Evolutionary conservation across 2,329 filamentous ascomycete species (phyloP), one percentile per base, ranked within the genome.

Genomic region (Penicillium thymicola): DNA sequence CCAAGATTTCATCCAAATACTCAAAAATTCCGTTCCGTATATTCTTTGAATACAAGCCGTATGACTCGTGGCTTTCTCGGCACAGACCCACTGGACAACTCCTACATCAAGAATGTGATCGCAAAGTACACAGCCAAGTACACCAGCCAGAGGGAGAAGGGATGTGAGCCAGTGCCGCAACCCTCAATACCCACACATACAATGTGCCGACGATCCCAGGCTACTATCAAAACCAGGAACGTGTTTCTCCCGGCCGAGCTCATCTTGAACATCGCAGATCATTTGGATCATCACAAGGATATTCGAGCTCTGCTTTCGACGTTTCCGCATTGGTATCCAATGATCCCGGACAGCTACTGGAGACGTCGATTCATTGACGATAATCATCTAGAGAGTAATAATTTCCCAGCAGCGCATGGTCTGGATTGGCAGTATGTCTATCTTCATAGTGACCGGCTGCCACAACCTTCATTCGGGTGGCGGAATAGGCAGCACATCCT

Each of bases 401-500:
- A 13, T 13, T 42, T 23, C 14, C 47, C 37, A 13, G 5, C 47
- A 28, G 36, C 5, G 10, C n/a, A 49, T 40, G 23, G 25, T 28
- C 4, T 49, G n/a, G 46, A 49, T 14, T 49, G 47, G 25, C 47
- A 50, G 3, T 13, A 40, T 50, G 9, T 48, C 16, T 36, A 50
- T 41, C 23, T 38, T 1, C 28, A 30, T 23, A 30, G 10, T 40
- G 25, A 50, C 16, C 30, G 7, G 25, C 27, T 40, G 3, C 10
- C 40, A 13, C 16, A 3, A 11, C n/a, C n/a, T 3, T 50, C 47
- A 6, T 16, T 40, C 5, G 36, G 25, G 6, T 50, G 36, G 46
- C 16, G 25, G 11, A 49, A 27, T n/a, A 27, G 25, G 11, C 25
- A 50, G 36, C 11, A 21, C 16, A 49, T 49, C 23, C 16, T 40